phyloP scores from a whole-genome alignment of 2,329 filamentous ascomycete species.

The Paecilomyces sp. region DNA sequence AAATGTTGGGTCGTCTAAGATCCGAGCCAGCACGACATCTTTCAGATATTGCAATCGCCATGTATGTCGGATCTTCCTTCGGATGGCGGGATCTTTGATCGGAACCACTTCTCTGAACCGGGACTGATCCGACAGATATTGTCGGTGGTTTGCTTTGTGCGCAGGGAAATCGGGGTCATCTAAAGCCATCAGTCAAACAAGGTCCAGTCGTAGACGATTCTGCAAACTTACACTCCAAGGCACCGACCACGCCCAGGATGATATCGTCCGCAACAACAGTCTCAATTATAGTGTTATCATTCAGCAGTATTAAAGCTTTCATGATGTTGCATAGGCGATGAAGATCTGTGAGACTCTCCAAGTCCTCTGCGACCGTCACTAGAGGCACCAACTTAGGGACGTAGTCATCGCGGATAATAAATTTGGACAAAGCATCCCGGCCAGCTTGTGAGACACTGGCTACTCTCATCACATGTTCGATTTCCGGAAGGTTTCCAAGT shows the following conservation, averaged over 20 bases:
- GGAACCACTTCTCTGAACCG: conserved; percentile 94
- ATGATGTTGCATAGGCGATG: conserved; percentile 95
- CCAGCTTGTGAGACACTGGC: conserved; percentile 68
- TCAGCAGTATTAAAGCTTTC: conserved; percentile 90
- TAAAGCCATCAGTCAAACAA: conserved; percentile 29
- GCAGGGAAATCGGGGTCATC: conserved; percentile 95
- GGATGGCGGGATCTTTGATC: conserved; percentile 74
- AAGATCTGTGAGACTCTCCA: conserved; percentile 78
- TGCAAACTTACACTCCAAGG: conserved; percentile 64
- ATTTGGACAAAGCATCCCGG: conserved; percentile 80
- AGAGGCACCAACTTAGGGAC: conserved; percentile 79
- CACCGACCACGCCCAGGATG: conserved; percentile 86
- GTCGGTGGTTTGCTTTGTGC: conserved; percentile 94
- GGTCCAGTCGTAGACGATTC: background rate
- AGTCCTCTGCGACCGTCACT: conserved; percentile 81
- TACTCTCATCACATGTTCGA: conserved; percentile 75
- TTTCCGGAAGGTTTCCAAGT: conserved; percentile 73
- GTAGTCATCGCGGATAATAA: conserved; percentile 78
- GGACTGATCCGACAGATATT: conserved; percentile 81
- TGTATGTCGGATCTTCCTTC: conserved; percentile 89
- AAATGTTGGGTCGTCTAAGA: conserved; percentile 95
- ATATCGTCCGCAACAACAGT: conserved; percentile 84
- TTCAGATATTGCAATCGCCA: conserved; percentile 95
- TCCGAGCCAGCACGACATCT: conserved; percentile 93
- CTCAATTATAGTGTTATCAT: conserved; percentile 92